Evolutionary conservation across 805 yeast genomes (phyloP).

Genomic region (Kodamaea neixiangensis): DNA sequence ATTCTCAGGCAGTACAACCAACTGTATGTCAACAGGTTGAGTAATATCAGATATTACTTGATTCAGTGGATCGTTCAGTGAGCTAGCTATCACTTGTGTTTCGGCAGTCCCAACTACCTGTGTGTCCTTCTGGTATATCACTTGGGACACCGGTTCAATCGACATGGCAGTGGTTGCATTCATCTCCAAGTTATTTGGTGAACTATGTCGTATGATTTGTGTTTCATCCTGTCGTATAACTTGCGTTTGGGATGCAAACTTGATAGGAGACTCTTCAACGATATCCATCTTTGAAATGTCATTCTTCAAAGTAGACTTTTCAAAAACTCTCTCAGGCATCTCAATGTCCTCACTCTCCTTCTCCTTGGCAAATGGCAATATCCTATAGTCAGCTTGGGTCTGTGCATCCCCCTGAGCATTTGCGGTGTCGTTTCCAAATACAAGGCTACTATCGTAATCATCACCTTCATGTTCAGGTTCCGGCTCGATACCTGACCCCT

Average conservation of each 20-base stretch:
- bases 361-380: background rate
- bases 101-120: background rate
- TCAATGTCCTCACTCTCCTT: background rate
- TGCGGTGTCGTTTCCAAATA: conserved; percentile 26
- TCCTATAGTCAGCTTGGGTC: background rate
- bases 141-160: conserved; percentile 6
- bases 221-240: conserved; percentile 5
- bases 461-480: conserved; percentile 3
- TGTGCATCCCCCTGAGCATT: background rate
- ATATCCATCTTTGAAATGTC: background rate
- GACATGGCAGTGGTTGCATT: conserved; percentile 7
- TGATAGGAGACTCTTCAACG: background rate
- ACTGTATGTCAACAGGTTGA: background rate
- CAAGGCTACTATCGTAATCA: conserved; percentile 29
- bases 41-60: background rate
- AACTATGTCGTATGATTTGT: background rate
- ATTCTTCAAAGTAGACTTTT: background rate
- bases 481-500: background rate
- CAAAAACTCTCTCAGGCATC: background rate
- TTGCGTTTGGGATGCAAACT: conserved; percentile 1
- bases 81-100: background rate
- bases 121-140: conserved; percentile 2
- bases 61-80: background rate
- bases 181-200: background rate
- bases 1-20: background rate